Evolutionary conservation across 768 basidiomycete genomes (phyloP), one percentile per base, ranked within the genome.

Genomic region (Guyanaporus albipodus): DNA sequence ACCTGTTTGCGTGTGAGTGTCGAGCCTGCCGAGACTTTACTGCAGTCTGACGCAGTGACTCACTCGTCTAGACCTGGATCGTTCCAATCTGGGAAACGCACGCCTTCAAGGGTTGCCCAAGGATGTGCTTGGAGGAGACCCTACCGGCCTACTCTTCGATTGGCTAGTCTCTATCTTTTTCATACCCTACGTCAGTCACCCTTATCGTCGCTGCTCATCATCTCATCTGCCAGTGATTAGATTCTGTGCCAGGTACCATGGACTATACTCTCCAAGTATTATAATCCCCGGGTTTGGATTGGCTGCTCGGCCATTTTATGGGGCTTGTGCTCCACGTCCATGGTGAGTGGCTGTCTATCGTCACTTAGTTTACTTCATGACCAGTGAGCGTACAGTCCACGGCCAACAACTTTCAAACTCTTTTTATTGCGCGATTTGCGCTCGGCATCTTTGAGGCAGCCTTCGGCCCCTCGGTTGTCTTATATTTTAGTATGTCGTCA

Each of bases 121-220:
- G 31, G 84, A 89, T 49, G 67, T 71, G 11, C 77, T 90, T 11
- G 74, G 73, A 11, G 85, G 86, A 7, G 87, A 89, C 56, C 75
- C 76, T 8, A 81, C 79, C 0, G 86, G 87, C 1, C 52, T 72
- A 19, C 69, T 80, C n/a, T 89, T 86, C 57, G 86, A 86, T 59
- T 88, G 85, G 87, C 66, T 87, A 35, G 85, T 82, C 47, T 83
- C 86, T 1, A 73, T 75, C 8, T 91, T 90, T 68, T 90, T 83
- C 67, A 80, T 90, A 65, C 80, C 88, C 52, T 90, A 89, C 61
- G 86, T 84, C 46, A 47, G 77, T 67, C n/a, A 15, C 2, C 2
- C 22, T 17, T 10, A 28, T 32, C 6, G 6, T 15, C 42, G 19
- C n/a, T 19, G 6, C 19, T 23, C 26, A 10, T 31, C 3, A 8